Percentiles rank a stretch among this genome's conserved stretches.
These are phyloP conservation scores for Triangularia setosa DNA, from an alignment of 2,329 filamentous ascomycete species.

Conservation along the genomic window DNA sequence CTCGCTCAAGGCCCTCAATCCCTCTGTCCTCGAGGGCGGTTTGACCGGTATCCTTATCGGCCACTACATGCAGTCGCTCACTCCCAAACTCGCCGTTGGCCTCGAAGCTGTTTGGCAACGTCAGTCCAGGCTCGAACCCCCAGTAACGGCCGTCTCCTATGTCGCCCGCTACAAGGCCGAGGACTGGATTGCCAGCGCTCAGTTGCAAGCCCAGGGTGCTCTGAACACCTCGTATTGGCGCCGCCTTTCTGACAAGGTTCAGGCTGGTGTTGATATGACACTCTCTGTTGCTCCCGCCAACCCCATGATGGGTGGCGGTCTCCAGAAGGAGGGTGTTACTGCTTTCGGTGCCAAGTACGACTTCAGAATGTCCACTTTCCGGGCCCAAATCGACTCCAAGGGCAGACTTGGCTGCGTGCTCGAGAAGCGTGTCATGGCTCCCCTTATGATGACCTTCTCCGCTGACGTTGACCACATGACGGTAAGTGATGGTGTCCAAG, in stretches of 20 bases:
- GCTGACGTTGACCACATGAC: slow-evolving; percentile 95
- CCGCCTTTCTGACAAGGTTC: slow-evolving; percentile 86
- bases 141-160: slow-evolving; percentile 89
- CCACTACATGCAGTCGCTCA: slow-evolving; percentile 91
- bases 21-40: slow-evolving; percentile 87
- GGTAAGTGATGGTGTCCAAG: slow-evolving; percentile 53
- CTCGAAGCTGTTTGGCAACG: slow-evolving; percentile 94
- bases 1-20: slow-evolving; percentile 90
- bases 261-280: slow-evolving; percentile 93
- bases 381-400: slow-evolving; percentile 90
- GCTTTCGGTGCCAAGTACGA: slow-evolving; percentile 97
- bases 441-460: slow-evolving; percentile 90
- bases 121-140: slow-evolving; percentile 74
- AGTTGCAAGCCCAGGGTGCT: slow-evolving; percentile 82
- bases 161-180: slow-evolving; percentile 84
- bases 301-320: slow-evolving; percentile 69
- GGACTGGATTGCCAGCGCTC: slow-evolving; percentile 90
- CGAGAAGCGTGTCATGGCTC: slow-evolving; percentile 92
- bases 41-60: slow-evolving; percentile 93
- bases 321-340: slow-evolving; percentile 82
- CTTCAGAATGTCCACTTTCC: slow-evolving; percentile 92
- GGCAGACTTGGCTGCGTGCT: slow-evolving; percentile 89
- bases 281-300: slow-evolving; percentile 70
- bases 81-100: slow-evolving; percentile 79
- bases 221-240: slow-evolving; percentile 93